phyloP scores from a whole-genome alignment of 1,139 yeast species.

The Zygosaccharomyces sapae region DNA sequence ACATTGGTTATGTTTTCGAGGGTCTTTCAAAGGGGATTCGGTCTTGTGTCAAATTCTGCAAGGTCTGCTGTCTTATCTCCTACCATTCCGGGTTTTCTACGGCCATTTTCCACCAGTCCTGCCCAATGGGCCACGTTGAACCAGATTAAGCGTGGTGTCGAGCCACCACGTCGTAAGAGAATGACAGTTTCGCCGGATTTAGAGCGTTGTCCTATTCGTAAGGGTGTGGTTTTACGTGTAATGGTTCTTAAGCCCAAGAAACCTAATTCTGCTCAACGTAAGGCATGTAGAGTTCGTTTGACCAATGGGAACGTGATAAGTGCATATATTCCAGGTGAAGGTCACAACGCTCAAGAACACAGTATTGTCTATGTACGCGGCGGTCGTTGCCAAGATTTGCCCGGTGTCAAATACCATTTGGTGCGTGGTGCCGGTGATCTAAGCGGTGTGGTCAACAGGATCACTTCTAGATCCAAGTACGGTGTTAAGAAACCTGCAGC shows the following conservation, averaged over 20 bases:
- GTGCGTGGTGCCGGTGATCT: constrained; percentile 93
- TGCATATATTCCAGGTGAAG: constrained; percentile 97
- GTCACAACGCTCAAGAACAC: constrained; percentile 98
- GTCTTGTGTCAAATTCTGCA: neutral
- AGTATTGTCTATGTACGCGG: constrained; percentile 95
- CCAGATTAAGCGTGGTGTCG: constrained; percentile 65
- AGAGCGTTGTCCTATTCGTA: constrained; percentile 73
- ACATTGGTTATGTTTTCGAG: constrained; percentile 6
- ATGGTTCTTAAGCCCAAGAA: constrained; percentile 95
- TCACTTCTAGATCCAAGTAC: constrained; percentile 84
- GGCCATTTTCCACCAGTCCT: constrained; percentile 7
- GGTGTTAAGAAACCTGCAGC: constrained; percentile 85
- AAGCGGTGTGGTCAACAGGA: constrained; percentile 91
- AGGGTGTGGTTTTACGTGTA: constrained; percentile 92
- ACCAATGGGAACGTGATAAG: constrained; percentile 85
- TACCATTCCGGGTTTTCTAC: neutral
- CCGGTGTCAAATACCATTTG: constrained; percentile 94
- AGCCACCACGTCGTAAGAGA: constrained; percentile 50
- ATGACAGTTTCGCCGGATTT: constrained; percentile 74
- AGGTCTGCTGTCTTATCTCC: neutral
- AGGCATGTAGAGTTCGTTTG: constrained; percentile 91
- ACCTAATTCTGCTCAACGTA: constrained; percentile 97
- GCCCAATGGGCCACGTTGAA: constrained; percentile 54
- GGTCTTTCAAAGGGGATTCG: neutral
- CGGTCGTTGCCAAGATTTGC: constrained; percentile 96